Base-by-base conservation (phyloP, 139 green algal genomes). In the Microglena sp. region DNA sequence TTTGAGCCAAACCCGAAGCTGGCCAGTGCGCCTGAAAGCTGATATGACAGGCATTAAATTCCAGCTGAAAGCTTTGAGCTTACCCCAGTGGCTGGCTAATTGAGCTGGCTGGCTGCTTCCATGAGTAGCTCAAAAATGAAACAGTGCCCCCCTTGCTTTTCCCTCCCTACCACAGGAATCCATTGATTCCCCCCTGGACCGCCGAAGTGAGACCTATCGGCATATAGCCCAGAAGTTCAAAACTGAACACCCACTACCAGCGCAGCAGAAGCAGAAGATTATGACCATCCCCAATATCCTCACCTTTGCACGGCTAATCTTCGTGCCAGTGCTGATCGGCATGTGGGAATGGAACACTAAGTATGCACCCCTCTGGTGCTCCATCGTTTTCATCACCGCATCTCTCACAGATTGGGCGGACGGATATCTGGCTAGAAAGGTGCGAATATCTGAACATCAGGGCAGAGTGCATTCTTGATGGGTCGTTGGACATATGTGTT, bases 331-430 rank as follows among this genome's bases (percentile, higher is more conserved):
- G 31, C 86, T 87, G 1, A 50, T 90, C 1, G 55, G 90, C 5
- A 67, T 84, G 18, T 61, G 63, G 18, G 60, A 84, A 31, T 92
- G 83, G 82, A 60, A 73, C 33, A 2, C 64, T 54, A 21, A 63
- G 11, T 63, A 55, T 54, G 7, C 5, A 1, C 63, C 67, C 21
- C 40, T 55, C 2, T 8, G 60, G 15, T 73, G 55, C 30, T 68
- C 68, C 18, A 30, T 73, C 45, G 34, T 96, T 15, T 96, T 96
- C 65, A 71, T 96, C n/a, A 62, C 62, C 0, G 91, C 91, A 3
- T 82, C 82, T 1, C 27, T 95, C 22, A 98, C 92, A 22, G 92
- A 98, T 67, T 97, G 84, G 78, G 72, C 94, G 31, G 92, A 98
- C 67, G 92, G 92, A 21, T 97, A 92, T 69, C 68, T 98, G 33